Evolutionary conservation across 1,284 basidiomycete genomes (phyloP).

Genomic region (Rhodofomes roseus): DNA sequence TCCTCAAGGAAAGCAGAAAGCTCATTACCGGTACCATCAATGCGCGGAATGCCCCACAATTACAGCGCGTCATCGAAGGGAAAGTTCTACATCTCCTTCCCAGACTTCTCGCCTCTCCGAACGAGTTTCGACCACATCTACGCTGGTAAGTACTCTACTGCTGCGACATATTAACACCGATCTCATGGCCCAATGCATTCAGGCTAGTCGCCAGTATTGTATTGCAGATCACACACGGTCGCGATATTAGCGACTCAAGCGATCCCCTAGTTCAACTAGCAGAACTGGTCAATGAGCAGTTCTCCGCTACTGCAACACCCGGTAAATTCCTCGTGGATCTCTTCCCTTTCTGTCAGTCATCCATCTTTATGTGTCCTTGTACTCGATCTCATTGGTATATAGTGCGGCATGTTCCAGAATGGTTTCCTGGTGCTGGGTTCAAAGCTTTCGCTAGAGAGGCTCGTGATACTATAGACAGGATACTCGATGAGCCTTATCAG

Average conservation of each 20-base stretch:
- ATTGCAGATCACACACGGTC: constrained; percentile 3
- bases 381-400: background rate
- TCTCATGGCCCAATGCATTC: background rate
- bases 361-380: background rate
- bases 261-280: background rate
- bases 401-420: constrained; percentile 9
- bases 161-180: background rate
- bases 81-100: background rate
- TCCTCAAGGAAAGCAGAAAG: constrained; percentile 1
- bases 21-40: background rate
- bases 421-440: constrained; percentile 14
- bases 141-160: background rate
- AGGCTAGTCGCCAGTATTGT: constrained; percentile 3
- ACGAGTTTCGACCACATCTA: background rate
- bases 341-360: constrained; percentile 1
- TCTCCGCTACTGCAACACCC: background rate
- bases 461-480: background rate
- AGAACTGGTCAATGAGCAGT: background rate
- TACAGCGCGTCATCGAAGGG: background rate
- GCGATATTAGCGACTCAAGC: background rate
- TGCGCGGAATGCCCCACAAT: background rate
- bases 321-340: constrained; percentile 22
- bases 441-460: constrained; percentile 9
- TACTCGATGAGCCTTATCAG: constrained; percentile 1
- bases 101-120: background rate